These are phyloP conservation scores for Zangia roseola DNA, from an alignment of 768 basidiomycete genomes.

Conservation along the genomic window DNA sequence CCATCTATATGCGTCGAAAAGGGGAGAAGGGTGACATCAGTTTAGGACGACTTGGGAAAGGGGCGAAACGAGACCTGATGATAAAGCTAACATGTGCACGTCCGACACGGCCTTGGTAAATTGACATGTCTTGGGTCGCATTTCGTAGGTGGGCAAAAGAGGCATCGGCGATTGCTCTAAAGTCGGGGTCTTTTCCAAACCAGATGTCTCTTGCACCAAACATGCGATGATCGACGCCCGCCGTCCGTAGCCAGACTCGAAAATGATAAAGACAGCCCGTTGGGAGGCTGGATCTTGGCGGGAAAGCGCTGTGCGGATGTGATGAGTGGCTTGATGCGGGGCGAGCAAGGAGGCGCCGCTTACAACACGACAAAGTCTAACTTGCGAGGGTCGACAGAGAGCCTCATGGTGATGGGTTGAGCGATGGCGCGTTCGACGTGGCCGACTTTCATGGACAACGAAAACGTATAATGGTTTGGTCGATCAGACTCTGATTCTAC, in stretches of 20 bases:
- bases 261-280: conserved; percentile 53
- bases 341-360: conserved; percentile 12
- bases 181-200: conserved; percentile 67
- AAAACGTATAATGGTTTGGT: conserved; percentile 46
- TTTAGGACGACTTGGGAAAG: neutral
- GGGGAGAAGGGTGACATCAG: neutral
- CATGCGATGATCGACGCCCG: conserved; percentile 58
- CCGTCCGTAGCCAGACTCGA: conserved; percentile 62
- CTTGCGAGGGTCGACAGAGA: conserved; percentile 51
- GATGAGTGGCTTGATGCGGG: neutral
- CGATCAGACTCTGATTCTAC: conserved; percentile 28
- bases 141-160: conserved; percentile 51
- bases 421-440: conserved; percentile 54
- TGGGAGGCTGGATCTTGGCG: conserved; percentile 56
- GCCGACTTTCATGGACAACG: conserved; percentile 53
- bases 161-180: conserved; percentile 53
- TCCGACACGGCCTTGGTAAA: conserved; percentile 58
- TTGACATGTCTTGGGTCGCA: conserved; percentile 42
- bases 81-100: conserved; percentile 56
- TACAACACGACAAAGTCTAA: conserved; percentile 67
- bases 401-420: conserved; percentile 44
- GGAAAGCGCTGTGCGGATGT: conserved; percentile 45
- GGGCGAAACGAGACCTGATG: conserved; percentile 39
- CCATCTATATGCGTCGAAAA: conserved; percentile 38
- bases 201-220: conserved; percentile 66